phyloP scores from a whole-genome alignment of 345 rosid genomes.

The Acer saccharum region DNA sequence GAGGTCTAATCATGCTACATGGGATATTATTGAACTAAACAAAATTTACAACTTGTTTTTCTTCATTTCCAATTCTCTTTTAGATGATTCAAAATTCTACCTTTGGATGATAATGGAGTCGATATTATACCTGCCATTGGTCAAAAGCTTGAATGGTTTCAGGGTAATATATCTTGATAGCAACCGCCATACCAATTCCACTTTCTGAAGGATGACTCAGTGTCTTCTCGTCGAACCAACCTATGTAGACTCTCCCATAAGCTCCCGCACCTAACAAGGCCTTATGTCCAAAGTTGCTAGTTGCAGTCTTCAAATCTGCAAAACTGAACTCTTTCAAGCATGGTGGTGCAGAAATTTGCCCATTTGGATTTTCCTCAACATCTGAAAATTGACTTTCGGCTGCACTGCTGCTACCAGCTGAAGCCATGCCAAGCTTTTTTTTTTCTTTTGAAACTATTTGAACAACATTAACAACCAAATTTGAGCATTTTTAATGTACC shows the following conservation, averaged over 20 bases:
- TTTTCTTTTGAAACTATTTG: too few relatives aligned
- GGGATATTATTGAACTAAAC: too few relatives aligned
- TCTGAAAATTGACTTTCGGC: constrained; percentile 39
- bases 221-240: constrained; percentile 75
- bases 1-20: too few relatives aligned
- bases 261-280: constrained; percentile 81
- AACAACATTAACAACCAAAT: too few relatives aligned
- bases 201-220: constrained; percentile 50
- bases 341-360: neutral
- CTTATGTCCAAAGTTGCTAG: constrained; percentile 64
- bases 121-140: constrained; percentile 69
- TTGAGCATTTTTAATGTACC: neutral
- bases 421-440: neutral
- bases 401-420: constrained; percentile 26
- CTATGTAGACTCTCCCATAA: constrained; percentile 76
- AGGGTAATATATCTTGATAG: constrained; percentile 45
- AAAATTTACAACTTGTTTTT: too few relatives aligned
- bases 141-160: constrained; percentile 25
- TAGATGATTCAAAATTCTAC: neutral
- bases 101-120: too few relatives aligned
- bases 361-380: constrained; percentile 15
- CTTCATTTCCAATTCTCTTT: neutral
- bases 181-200: constrained; percentile 65
- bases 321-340: neutral
- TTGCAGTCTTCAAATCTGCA: constrained; percentile 59